Base-by-base conservation (phyloP, 768 basidiomycete species). In the Krasilnikovozyma curviuscula region DNA sequence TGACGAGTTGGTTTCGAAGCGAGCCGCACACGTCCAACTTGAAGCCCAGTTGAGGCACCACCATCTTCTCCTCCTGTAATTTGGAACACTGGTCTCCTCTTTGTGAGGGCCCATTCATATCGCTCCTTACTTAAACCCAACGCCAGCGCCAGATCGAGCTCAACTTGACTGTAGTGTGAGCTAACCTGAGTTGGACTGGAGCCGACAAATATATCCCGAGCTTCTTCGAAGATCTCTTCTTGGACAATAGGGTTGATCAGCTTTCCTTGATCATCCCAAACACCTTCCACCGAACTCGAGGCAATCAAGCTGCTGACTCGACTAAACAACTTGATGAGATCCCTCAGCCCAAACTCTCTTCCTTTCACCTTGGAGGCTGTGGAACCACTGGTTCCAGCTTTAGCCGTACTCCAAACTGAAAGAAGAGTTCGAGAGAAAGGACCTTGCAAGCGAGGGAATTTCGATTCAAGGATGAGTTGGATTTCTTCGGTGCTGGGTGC, bases 171-270 rank as follows among this genome's bases (percentile, higher is more conserved):
- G n/a, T n/a, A n/a, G n/a, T n/a, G n/a, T n/a, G n/a, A n/a, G n/a
- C n/a, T n/a, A n/a, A n/a, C n/a, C n/a, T n/a, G 38, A 32, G 33
- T 31, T 25, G 50, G 57, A 16, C 60, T 23, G 1, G 76, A 71
- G 31, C 84, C 83, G 55, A 93, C 84, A 67, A 98, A 95, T 21
- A 91, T 75, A 61, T 97, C 93, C 18, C 80, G 72, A 0, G 83
- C 83, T 59, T 88, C 83, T 34, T 84, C 68, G 57, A 79, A 88
- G 27, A 95, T 75, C 44, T 88, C 84, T 63, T 97, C 89, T 34
- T 86, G 77, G 2, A 89, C 60, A 0, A 72, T 65, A 4, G 79
- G 75, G 59, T 85, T 83, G 4, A 79, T 68, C 56, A 85, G 34
- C 32, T 40, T 31, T 14, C 50, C 50, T 4, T 46, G 25, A 28